phyloP scores from a whole-genome alignment of 306 rosid genomes.

The Trifolium pratense region DNA sequence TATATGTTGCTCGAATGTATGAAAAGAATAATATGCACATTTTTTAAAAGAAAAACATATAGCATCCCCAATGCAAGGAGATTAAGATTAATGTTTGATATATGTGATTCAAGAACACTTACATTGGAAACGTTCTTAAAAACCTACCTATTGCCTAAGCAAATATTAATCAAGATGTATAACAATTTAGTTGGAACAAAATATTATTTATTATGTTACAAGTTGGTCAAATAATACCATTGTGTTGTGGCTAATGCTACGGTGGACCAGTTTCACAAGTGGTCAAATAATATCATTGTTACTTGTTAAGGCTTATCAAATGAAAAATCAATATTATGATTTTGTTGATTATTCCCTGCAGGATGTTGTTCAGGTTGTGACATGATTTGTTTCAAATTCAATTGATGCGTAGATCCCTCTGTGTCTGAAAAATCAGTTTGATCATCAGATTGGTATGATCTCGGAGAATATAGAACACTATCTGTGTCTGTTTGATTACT shows the following conservation, averaged over 20 bases:
- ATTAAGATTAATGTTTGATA: no score
- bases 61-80: no score
- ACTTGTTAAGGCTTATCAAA: slow-evolving; percentile 50
- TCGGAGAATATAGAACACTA: slow-evolving; percentile 52
- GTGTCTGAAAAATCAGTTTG: slow-evolving; percentile 54
- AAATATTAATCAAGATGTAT: no score
- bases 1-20: no score
- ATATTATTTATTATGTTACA: background rate
- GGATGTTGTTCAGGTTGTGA: slow-evolving; percentile 7
- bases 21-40: no score
- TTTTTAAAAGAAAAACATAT: no score
- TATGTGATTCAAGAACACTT: no score
- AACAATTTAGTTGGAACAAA: background rate
- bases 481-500: slow-evolving; percentile 49
- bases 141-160: background rate
- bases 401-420: slow-evolving; percentile 32
- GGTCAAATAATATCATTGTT: background rate
- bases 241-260: no score
- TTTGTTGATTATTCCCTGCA: slow-evolving; percentile 12
- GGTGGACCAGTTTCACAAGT: no score
- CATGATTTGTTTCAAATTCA: slow-evolving; percentile 9
- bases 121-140: no score
- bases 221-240: background rate
- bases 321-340: slow-evolving; percentile 52
- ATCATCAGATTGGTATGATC: slow-evolving; percentile 61